These are phyloP conservation scores for Colletotrichum lindemuthianum DNA, from an alignment of 2,329 filamentous ascomycete species.

Conservation along the genomic window DNA sequence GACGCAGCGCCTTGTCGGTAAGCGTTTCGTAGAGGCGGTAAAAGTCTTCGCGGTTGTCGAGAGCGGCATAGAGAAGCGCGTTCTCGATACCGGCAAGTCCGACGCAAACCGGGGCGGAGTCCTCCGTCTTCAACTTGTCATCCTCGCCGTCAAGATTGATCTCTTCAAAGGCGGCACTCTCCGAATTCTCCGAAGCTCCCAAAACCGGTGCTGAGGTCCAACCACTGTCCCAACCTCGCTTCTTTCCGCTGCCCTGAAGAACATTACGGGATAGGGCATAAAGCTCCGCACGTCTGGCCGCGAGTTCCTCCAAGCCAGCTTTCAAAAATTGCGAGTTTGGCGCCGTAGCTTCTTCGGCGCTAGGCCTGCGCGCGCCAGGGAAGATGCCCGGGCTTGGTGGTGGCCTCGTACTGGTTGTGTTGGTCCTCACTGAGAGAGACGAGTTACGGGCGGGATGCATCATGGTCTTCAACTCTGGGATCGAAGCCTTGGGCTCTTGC, in stretches of 20 bases:
- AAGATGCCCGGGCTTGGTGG: conserved; percentile 64
- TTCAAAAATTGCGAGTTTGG: conserved; percentile 63
- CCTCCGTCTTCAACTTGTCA: conserved; percentile 31
- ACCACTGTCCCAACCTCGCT: conserved; percentile 78
- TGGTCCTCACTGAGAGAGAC: conserved; percentile 61
- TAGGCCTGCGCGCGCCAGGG: conserved; percentile 55
- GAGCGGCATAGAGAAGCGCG: conserved; percentile 67
- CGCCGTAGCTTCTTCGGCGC: conserved; percentile 46
- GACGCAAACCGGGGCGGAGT: conserved; percentile 32
- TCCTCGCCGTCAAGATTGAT: conserved; percentile 62
- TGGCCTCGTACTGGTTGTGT: conserved; percentile 42
- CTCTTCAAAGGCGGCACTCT: conserved; percentile 64
- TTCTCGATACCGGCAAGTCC: conserved; percentile 58
- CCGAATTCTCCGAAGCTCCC: conserved; percentile 53
- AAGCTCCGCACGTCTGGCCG: conserved; percentile 84
- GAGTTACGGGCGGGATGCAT: conserved; percentile 74
- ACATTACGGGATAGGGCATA: conserved; percentile 83
- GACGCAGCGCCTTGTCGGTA: conserved; percentile 85
- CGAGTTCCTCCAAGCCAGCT: conserved; percentile 80
- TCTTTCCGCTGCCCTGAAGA: conserved; percentile 77
- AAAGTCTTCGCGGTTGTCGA: conserved; percentile 71
- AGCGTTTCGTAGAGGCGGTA: conserved; percentile 76
- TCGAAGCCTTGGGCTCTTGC: conserved; percentile 69
- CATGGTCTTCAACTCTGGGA: conserved; percentile 76
- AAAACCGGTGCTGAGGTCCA: conserved; percentile 72